Evolutionary conservation across 2,329 filamentous ascomycete species (phyloP), one percentile per base, ranked within the genome.

Genomic region (Rhynchosporium secalis): DNA sequence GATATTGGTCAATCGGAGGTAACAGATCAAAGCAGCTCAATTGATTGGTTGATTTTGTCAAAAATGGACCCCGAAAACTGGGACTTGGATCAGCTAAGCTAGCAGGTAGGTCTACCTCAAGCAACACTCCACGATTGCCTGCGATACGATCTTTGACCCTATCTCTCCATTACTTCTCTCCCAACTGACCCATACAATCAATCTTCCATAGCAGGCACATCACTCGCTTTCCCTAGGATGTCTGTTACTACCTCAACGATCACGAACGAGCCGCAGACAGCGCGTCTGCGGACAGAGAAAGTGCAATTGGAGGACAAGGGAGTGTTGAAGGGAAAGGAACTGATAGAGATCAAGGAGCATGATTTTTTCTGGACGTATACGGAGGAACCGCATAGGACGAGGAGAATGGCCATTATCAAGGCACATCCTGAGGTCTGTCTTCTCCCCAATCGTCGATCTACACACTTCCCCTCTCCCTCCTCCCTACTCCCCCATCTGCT

Each of bases 331-430:
- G 20, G 20, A 20, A 20, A 36, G 33, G 33, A 36, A 10, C 65
- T 65, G 20, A 61, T 64, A 47, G 68, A 72, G 26, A 63, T 68
- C 20, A 70, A 73, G 43, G 69, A 74, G 45, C 69, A 74, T 67
- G 72, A 74, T 75, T 98, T 98, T 82, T 96, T 96, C 80, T 98
- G 96, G 95, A 96, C 95, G 46, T 98, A 99, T 75, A 97, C 95
- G 9, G 95, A 99, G 76, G 95, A 99, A 78, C 95, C 95, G 65
- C 95, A 99, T 78, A 86, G 92, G 70, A 95, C 94, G 38, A 83
- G 95, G 70, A 86, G 95, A 62, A 86, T 94, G 71, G 92, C 92
- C 65, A 99, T 99, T 72, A 98, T 99, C 78, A 98, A 97, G 80
- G 93, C 94, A 60, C 94, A 99, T 75, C 95, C 95, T 52, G 94